Evolutionary conservation across 441 rosid genomes (phyloP).

Genomic region (Theobroma grandiflorum): DNA sequence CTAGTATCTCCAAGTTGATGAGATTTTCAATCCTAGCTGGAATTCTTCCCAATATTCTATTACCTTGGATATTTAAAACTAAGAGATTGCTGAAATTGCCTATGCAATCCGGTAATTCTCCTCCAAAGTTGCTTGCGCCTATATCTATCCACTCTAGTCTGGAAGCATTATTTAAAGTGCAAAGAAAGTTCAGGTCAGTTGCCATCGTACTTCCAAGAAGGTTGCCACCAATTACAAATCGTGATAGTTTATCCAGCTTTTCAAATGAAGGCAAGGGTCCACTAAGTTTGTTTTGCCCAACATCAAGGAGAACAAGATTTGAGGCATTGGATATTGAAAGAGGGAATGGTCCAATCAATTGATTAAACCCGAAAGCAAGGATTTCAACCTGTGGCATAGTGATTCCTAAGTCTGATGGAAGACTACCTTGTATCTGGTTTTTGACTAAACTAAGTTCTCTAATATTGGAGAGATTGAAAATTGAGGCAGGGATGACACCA

Average conservation of each 20-base stretch:
- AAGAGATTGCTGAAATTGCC: conserved; percentile 10
- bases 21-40: conserved; percentile 14
- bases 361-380: fast-evolving
- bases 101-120: conserved; percentile 11
- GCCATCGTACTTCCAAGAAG: conserved; percentile 2
- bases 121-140: neutral
- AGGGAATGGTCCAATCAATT: conserved; percentile 21
- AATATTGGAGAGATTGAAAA: conserved; percentile 21
- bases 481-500: conserved; percentile 9
- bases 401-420: conserved; percentile 4
- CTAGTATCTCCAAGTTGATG: neutral
- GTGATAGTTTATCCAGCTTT: neutral
- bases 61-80: neutral
- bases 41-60: conserved; percentile 16
- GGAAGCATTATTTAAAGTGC: conserved; percentile 21
- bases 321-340: conserved; percentile 30
- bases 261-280: conserved; percentile 15
- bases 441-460: neutral
- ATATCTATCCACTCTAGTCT: fast-evolving
- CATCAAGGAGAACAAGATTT: neutral
- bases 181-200: conserved; percentile 21
- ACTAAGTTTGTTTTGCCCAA: neutral
- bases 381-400: conserved; percentile 5
- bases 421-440: neutral
- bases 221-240: fast-evolving